These are phyloP conservation scores for Didymella glomerata DNA, from an alignment of 2,329 filamentous ascomycete genomes.

Conservation along the genomic window DNA sequence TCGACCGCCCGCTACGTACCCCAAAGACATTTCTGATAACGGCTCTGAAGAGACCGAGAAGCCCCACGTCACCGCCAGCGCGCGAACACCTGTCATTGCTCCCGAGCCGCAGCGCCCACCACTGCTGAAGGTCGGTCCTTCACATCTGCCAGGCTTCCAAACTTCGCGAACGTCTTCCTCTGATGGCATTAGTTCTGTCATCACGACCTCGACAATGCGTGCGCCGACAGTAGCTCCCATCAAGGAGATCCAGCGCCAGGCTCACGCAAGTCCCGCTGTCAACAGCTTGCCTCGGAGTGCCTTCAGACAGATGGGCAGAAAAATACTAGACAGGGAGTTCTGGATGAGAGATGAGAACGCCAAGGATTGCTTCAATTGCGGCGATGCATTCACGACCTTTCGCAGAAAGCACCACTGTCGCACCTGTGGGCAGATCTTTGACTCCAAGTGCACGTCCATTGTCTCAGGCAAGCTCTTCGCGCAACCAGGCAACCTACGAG, in stretches of 20 bases:
- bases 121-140: slow-evolving; percentile 55
- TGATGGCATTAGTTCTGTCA: slow-evolving; percentile 53
- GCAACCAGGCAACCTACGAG: slow-evolving; percentile 81
- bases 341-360: slow-evolving; percentile 99
- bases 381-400: slow-evolving; percentile 89
- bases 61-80: slow-evolving; percentile 30
- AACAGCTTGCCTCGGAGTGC: slow-evolving; percentile 53
- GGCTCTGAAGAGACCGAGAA: slow-evolving; percentile 34
- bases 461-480: slow-evolving; percentile 88
- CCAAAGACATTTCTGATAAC: slow-evolving; percentile 36
- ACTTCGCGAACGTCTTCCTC: slow-evolving; percentile 57
- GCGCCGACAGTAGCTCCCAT: slow-evolving; percentile 44
- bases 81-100: slow-evolving; percentile 37
- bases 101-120: slow-evolving; percentile 50
- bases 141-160: slow-evolving; percentile 59
- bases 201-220: slow-evolving; percentile 46
- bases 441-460: slow-evolving; percentile 93
- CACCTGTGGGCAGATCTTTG: slow-evolving; percentile 96
- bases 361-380: slow-evolving; percentile 95
- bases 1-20: slow-evolving; percentile 30
- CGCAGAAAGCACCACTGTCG: slow-evolving; percentile 96
- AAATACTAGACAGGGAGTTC: slow-evolving; percentile 91
- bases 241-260: slow-evolving; percentile 40
- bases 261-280: slow-evolving; percentile 31
- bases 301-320: slow-evolving; percentile 74